A percentile compares a stretch with the other conserved stretches of the same genome.
These are phyloP conservation scores for Ascodesmis nigricans DNA, from an alignment of 495 filamentous ascomycete genomes.

Conservation along the genomic window DNA sequence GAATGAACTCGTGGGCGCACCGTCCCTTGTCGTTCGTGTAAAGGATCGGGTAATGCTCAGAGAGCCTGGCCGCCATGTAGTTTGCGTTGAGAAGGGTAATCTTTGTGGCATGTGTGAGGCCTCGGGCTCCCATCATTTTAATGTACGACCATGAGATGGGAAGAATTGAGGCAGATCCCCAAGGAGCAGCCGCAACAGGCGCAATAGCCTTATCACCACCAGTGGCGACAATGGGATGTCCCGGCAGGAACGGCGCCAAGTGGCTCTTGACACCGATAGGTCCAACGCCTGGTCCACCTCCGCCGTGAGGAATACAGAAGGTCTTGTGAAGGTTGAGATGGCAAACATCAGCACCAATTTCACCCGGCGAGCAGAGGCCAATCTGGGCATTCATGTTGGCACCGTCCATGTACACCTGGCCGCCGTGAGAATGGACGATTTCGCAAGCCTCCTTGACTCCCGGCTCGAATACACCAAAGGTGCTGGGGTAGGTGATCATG, in stretches of 20 bases:
- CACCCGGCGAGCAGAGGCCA: constrained; percentile 84
- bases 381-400: constrained; percentile 99
- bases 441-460: constrained; percentile 67
- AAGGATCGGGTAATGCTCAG: constrained; percentile 69
- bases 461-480: constrained; percentile 91
- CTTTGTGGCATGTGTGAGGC: constrained; percentile 85
- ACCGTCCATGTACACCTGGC: constrained; percentile 97
- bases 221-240: constrained; percentile 40
- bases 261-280: constrained; percentile 83
- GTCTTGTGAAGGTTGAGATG: constrained; percentile 98
- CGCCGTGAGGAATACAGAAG: constrained; percentile 96
- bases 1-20: constrained; percentile 96
- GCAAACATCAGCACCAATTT: constrained; percentile 95
- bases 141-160: constrained; percentile 97
- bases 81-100: constrained; percentile 91
- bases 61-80: constrained; percentile 86
- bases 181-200: constrained; percentile 69
- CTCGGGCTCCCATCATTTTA: constrained; percentile 78
- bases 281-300: constrained; percentile 85
- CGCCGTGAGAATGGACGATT: constrained; percentile 69
- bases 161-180: constrained; percentile 81
- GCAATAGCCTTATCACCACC: constrained; percentile 41
- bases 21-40: constrained; percentile 77
- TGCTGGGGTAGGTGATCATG: constrained; percentile 98
- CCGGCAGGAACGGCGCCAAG: constrained; percentile 57